These are phyloP conservation scores for Macrophomina pseudophaseolina DNA, from an alignment of 2,329 filamentous ascomycete species.

Conservation along the genomic window DNA sequence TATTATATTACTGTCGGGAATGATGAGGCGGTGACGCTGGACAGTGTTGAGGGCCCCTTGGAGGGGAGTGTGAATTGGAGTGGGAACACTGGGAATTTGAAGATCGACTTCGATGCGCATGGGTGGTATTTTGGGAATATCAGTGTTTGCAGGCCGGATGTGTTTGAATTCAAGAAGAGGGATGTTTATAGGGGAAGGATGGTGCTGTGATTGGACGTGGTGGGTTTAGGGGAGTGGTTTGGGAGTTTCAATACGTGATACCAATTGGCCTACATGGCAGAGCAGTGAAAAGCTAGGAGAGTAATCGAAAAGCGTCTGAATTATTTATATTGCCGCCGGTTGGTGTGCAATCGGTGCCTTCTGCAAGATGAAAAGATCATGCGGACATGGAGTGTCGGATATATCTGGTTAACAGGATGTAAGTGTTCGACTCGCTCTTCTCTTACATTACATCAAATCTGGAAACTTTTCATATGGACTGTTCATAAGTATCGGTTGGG, in stretches of 20 bases:
- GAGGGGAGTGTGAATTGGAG: conserved; percentile 33
- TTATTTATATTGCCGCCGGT: too few relatives aligned
- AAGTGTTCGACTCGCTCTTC: too few relatives aligned
- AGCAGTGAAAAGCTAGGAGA: too few relatives aligned
- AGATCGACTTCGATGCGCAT: conserved; percentile 39
- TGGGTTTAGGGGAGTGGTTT: background rate
- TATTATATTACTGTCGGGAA: conserved; percentile 55
- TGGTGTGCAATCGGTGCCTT: too few relatives aligned
- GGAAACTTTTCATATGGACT: background rate
- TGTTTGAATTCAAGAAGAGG: conserved; percentile 22
- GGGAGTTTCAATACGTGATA: background rate
- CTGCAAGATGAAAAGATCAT: too few relatives aligned
- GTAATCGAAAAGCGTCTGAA: too few relatives aligned
- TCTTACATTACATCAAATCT: too few relatives aligned
- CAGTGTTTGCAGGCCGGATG: background rate
- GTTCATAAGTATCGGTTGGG: background rate
- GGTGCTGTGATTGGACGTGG: background rate
- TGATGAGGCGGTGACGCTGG: conserved; percentile 30
- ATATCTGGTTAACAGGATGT: too few relatives aligned
- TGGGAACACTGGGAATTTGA: conserved; percentile 40
- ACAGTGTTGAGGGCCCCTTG: conserved; percentile 33
- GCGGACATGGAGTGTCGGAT: too few relatives aligned
- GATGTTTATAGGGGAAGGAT: background rate
- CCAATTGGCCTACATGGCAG: background rate
- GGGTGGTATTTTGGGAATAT: conserved; percentile 45